These are phyloP conservation scores for Apiospora malaysiana DNA, from an alignment of 2,329 filamentous ascomycete species.

Conservation along the genomic window DNA sequence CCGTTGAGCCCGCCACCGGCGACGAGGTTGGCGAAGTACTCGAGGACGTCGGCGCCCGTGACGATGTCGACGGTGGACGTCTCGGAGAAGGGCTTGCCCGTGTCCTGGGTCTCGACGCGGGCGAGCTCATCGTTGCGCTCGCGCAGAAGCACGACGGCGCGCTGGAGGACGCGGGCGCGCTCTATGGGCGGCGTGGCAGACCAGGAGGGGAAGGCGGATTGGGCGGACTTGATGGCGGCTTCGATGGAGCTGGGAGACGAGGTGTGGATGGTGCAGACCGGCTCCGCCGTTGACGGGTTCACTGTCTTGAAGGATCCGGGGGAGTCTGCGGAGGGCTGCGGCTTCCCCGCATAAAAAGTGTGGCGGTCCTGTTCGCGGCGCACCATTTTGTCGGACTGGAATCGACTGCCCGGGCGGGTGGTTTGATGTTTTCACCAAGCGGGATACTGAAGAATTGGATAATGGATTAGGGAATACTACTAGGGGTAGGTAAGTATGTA, in stretches of 20 bases:
- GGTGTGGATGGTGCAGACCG: slow-evolving; percentile 74
- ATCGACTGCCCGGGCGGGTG: not conserved
- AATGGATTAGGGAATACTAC: not conserved
- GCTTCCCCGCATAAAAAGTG: slow-evolving; percentile 77
- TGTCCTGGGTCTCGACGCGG: slow-evolving; percentile 80
- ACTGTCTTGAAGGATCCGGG: slow-evolving; percentile 72
- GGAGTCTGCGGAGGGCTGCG: slow-evolving; percentile 64
- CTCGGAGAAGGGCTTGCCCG: slow-evolving; percentile 84
- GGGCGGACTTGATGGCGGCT: slow-evolving; percentile 72
- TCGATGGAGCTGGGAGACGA: slow-evolving; percentile 73
- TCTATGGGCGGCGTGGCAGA: slow-evolving; percentile 75
- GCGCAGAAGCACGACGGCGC: slow-evolving; percentile 75
- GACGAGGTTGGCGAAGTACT: slow-evolving; percentile 84
- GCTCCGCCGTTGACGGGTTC: slow-evolving; percentile 73
- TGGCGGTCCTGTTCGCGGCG: slow-evolving; percentile 50
- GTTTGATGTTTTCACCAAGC: not conserved
- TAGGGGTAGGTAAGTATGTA: not conserved
- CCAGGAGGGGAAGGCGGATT: slow-evolving; percentile 76
- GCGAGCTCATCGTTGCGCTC: slow-evolving; percentile 81
- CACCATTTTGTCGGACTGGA: slow-evolving; percentile 1
- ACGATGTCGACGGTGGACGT: slow-evolving; percentile 83
- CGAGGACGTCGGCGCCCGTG: slow-evolving; percentile 83
- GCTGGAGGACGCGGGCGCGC: slow-evolving; percentile 78
- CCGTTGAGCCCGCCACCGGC: slow-evolving; percentile 81
- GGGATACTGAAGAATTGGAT: not conserved